Conservation (phyloP, 805 yeast genomes). For the Helenozyma baotianmanensis region DNA sequence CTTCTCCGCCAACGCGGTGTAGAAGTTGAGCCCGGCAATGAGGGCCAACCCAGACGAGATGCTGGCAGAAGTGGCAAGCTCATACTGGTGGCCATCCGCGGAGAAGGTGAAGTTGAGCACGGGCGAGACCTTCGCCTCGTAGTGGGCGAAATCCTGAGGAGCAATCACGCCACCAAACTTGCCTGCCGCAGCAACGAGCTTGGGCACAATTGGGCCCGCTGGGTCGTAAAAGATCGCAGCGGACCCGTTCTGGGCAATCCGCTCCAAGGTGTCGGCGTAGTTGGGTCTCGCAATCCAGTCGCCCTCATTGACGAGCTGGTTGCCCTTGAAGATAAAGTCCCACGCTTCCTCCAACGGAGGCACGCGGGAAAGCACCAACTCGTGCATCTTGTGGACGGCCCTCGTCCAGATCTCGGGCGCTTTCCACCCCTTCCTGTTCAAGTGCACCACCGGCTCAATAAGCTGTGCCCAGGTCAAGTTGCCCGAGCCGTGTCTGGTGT, state of each 20-base stretch:
- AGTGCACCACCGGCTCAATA: conserved; percentile 66
- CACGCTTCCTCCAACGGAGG: conserved; percentile 42
- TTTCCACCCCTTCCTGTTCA: conserved; percentile 53
- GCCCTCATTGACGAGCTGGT: conserved; percentile 42
- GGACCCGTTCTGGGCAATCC: conserved; percentile 73
- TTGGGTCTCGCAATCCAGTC: conserved; percentile 57
- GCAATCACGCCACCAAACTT: conserved; percentile 64
- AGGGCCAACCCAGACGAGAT: conserved; percentile 84
- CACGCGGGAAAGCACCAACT: conserved; percentile 20
- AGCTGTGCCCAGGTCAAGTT: conserved; percentile 66
- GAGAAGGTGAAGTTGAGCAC: conserved; percentile 19
- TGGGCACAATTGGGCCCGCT: conserved; percentile 63
- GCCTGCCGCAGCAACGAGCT: conserved; percentile 48
- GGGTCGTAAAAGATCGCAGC: conserved; percentile 81
- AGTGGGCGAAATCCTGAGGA: conserved; percentile 60
- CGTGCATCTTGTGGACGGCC: conserved; percentile 31
- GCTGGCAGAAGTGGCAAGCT: conserved; percentile 52
- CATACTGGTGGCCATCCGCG: conserved; percentile 14
- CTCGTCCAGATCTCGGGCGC: conserved; percentile 20
- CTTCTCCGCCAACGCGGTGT: conserved; percentile 29
- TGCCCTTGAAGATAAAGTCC: conserved; percentile 47
- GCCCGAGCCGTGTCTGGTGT: conserved; percentile 63
- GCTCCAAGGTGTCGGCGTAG: conserved; percentile 62
- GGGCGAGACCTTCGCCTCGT: conserved; percentile 47
- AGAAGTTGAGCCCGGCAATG: conserved; percentile 65